Evolutionary conservation across 2,329 filamentous ascomycete species (phyloP).

Genomic region (Beauveria varroae): DNA sequence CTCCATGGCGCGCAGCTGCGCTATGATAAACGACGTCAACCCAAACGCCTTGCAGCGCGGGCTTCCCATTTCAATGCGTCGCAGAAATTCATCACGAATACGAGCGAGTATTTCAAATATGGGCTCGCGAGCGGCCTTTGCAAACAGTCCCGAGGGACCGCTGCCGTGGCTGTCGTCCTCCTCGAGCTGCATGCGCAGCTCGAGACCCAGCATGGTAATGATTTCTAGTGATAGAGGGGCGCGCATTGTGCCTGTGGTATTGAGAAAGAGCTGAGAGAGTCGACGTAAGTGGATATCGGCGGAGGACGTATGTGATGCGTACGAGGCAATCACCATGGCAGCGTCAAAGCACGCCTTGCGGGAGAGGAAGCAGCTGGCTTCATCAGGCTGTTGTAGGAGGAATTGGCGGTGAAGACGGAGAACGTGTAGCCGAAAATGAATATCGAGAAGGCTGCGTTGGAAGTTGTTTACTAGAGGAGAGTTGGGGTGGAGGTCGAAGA

Average conservation of each 20-base stretch:
- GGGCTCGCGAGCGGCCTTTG: not conserved
- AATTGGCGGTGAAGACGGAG: slow-evolving; percentile 5
- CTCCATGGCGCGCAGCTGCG: not conserved
- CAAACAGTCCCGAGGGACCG: not conserved
- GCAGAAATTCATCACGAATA: not conserved
- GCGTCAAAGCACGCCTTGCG: not conserved
- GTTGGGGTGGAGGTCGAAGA: not conserved
- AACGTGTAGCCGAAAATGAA: not conserved
- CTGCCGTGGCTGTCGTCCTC: not conserved
- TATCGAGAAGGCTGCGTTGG: slow-evolving; percentile 1
- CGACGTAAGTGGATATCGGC: not conserved
- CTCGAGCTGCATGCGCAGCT: slow-evolving; percentile 1
- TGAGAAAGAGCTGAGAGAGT: not conserved
- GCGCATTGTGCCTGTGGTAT: not conserved
- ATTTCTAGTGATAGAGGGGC: slow-evolving; percentile 4
- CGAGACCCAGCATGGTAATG: slow-evolving; percentile 4
- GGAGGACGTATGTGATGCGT: not conserved
- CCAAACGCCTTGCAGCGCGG: slow-evolving; percentile 4
- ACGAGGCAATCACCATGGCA: not conserved
- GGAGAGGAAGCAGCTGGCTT: not conserved
- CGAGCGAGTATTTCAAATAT: not conserved
- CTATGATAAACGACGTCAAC: not conserved
- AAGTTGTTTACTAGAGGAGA: not conserved
- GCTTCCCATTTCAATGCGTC: not conserved
- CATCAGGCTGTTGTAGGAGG: not conserved